A percentile compares a stretch with the other conserved stretches of the same genome.
Conservation (phyloP, 441 rosid genomes). For the Populus tomentosa region DNA sequence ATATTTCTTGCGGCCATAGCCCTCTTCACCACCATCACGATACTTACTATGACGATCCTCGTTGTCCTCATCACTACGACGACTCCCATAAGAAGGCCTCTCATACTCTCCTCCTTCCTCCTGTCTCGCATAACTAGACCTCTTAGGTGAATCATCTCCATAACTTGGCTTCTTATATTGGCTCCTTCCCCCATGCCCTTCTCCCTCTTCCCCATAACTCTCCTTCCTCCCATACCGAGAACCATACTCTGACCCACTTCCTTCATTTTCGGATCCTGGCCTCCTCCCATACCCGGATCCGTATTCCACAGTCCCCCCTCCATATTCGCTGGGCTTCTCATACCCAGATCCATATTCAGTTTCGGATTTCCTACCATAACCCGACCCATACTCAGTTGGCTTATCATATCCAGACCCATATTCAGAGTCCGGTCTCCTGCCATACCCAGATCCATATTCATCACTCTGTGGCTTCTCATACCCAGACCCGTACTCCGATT, state of each 20-base stretch:
- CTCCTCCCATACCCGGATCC: not conserved
- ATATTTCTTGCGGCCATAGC: conserved; percentile 68
- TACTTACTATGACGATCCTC: not conserved
- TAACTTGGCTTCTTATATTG: conserved; percentile 10
- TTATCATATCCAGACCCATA: conserved; percentile 4
- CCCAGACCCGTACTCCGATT: conserved; percentile 11
- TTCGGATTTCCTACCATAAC: conserved; percentile 21
- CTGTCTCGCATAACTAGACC: conserved; percentile 8
- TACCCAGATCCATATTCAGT: conserved; percentile 16
- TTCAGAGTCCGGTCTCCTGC: conserved; percentile 16
- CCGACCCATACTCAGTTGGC: not conserved
- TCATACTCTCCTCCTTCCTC: not conserved
- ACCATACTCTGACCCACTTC: conserved; percentile 5
- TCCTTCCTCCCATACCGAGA: conserved; percentile 19
- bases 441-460: conserved; percentile 18
- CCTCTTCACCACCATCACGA: conserved; percentile 39
- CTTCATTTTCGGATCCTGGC: conserved; percentile 12
- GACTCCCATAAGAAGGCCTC: too few species aligned
- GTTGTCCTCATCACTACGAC: too few species aligned
- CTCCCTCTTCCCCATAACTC: not conserved
- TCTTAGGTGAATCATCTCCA: conserved; percentile 12
- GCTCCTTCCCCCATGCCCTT: conserved; percentile 12
- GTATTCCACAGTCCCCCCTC: not conserved
- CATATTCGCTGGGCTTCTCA: conserved; percentile 16
- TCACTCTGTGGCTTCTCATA: not conserved